Evolutionary conservation across 2,329 filamentous ascomycete species (phyloP), one percentile per base, ranked within the genome.

Genomic region (Fusarium udum): DNA sequence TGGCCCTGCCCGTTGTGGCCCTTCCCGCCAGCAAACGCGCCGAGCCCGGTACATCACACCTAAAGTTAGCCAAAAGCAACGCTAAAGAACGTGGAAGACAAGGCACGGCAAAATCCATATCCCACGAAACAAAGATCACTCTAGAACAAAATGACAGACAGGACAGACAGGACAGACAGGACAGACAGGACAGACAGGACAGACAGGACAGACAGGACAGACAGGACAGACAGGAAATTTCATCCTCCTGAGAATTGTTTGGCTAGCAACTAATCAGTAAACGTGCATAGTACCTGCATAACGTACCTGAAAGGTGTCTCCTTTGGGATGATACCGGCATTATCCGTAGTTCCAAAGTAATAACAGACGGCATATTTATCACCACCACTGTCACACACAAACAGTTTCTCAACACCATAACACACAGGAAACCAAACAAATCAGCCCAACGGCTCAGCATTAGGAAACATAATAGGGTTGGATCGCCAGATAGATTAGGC

Each of bases 81-180:
- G 39, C 69, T 69, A 59, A 62, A 70, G 56, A 74, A 67, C 69
- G 49, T 52, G 32, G 32, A 64, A 61, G 48, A 40, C 53, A 43
- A 42, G 46, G 14, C 22, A 72, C 58, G 61, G 72, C 56, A 55
- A 73, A 70, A 75, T 28, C 26, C 26, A 28, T 53, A 60, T 73
- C 65, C 72, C 72, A 75, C 72, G 72, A 74, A 75, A 74, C 72
- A 73, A 61, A 73, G 26, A 40, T 46, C n/a, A 31, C 56, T 52
- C 32, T 64, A 28, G 45, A 58, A 70, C 55, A 39, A 60, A 16
- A 42, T n/a, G 48, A 48, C 40, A 22, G 60, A 61, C 46, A 24
- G 40, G 64, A 61, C 52, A 32, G 40, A n/a, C 39, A 52, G 57
- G 40, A 67, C n/a, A n/a, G n/a, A n/a, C n/a, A n/a, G n/a, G n/a